Percentiles rank a stretch among this genome's conserved stretches.
phyloP scores from a whole-genome alignment of 2,329 filamentous ascomycete species.

The Colletotrichum sp. region DNA sequence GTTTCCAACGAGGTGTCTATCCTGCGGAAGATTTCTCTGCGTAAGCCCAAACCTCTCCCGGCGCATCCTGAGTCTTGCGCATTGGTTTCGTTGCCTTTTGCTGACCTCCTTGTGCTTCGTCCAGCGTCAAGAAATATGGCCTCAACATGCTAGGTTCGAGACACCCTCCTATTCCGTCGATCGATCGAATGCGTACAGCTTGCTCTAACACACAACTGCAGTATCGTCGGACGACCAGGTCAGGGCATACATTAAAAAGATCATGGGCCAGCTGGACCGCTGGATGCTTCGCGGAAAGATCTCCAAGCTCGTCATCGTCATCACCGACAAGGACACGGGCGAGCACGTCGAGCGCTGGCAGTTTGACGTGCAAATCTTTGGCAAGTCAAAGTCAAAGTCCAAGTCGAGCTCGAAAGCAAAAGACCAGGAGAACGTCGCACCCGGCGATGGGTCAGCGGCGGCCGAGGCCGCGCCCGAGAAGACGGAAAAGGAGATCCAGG shows the following conservation, averaged over 20 bases:
- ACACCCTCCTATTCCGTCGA: not conserved
- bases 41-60: conserved; percentile 52
- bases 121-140: conserved; percentile 93
- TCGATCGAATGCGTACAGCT: not conserved
- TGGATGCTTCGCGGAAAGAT: conserved; percentile 99
- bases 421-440: conserved; percentile 74
- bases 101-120: not conserved
- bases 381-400: conserved; percentile 41
- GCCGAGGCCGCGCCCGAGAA: conserved; percentile 66
- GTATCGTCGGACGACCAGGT: conserved; percentile 97
- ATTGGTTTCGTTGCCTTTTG: not conserved
- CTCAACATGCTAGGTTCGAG: conserved; percentile 87
- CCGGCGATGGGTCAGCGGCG: conserved; percentile 39
- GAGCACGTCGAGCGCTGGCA: conserved; percentile 98
- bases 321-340: conserved; percentile 95
- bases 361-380: conserved; percentile 73
- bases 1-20: conserved; percentile 85
- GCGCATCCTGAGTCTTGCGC: not conserved
- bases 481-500: conserved; percentile 91
- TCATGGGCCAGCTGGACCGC: conserved; percentile 96
- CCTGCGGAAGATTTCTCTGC: conserved; percentile 96
- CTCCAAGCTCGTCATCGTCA: conserved; percentile 94
- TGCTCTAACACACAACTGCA: conserved; percentile 29
- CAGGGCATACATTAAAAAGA: conserved; percentile 98
- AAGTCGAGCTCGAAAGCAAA: conserved; percentile 55